Evolutionary conservation across 1,139 yeast genomes (phyloP).

Genomic region (Debaryomycetaceae sp.): DNA sequence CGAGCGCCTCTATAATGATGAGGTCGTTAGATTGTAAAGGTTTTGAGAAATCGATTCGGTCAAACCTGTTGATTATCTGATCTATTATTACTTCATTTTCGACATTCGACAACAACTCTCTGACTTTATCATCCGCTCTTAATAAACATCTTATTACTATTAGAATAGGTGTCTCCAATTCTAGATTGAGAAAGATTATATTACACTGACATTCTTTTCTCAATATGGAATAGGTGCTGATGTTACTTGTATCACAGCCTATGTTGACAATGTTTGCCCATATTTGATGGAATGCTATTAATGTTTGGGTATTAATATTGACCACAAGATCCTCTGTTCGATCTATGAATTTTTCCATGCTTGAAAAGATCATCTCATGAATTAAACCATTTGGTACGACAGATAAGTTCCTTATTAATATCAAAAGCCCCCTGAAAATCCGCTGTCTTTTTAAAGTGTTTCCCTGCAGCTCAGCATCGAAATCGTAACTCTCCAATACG

Average conservation of each 20-base stretch:
- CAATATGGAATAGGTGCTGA: not conserved
- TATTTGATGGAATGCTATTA: constrained; percentile 17
- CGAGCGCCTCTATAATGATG: constrained; percentile 11
- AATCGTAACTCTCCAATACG: not conserved
- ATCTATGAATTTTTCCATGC: not conserved
- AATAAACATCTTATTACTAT: constrained; percentile 5
- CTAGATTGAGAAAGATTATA: constrained; percentile 1
- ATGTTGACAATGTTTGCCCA: constrained; percentile 19
- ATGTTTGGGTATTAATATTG: constrained; percentile 12
- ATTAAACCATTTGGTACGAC: constrained; percentile 4
- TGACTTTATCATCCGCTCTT: constrained; percentile 2
- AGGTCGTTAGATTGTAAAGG: not conserved
- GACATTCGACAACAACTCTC: constrained; percentile 5
- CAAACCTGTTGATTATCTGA: constrained; percentile 5
- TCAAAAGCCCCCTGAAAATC: constrained; percentile 17
- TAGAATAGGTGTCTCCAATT: constrained; percentile 7
- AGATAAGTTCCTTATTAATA: constrained; percentile 16
- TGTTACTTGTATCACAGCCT: not conserved
- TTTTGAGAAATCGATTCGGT: constrained; percentile 1
- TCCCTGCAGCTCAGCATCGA: not conserved
- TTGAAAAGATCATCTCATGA: constrained; percentile 1
- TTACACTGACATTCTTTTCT: not conserved
- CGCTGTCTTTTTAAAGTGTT: constrained; percentile 3
- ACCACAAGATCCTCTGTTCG: not conserved
- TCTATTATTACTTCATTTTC: constrained; percentile 5